A percentile compares a stretch with the other conserved stretches of the same genome.
These are phyloP conservation scores for Orbilia oligospora DNA, from an alignment of 2,329 filamentous ascomycete species.

Conservation along the genomic window DNA sequence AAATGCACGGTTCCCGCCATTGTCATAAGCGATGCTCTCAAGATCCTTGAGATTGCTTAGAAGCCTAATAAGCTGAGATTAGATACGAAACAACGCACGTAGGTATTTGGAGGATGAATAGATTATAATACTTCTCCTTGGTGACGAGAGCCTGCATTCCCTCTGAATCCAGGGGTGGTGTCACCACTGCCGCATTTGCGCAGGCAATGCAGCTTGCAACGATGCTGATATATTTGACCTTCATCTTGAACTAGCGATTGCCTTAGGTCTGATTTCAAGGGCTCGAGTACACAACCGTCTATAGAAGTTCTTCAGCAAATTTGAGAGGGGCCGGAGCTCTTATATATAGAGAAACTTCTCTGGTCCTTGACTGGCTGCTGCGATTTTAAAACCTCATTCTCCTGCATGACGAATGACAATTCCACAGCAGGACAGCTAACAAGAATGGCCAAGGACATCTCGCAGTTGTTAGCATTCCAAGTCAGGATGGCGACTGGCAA, in stretches of 20 bases:
- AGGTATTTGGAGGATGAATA: not conserved
- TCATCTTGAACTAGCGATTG: conserved; percentile 36
- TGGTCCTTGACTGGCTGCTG: not conserved
- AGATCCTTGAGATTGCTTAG: conserved; percentile 72
- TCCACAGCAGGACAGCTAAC: not conserved
- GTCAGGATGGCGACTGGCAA: conserved; percentile 16
- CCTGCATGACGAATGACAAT: conserved; percentile 13
- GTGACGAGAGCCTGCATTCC: conserved; percentile 68
- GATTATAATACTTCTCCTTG: conserved; percentile 65
- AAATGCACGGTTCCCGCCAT: conserved; percentile 75
- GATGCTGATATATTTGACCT: conserved; percentile 31
- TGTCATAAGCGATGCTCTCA: conserved; percentile 71
- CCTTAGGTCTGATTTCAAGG: not conserved
- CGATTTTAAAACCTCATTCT: not conserved
- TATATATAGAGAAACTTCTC: not conserved
- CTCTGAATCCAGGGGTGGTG: conserved; percentile 64
- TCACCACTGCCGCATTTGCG: conserved; percentile 31
- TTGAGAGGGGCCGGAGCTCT: not conserved
- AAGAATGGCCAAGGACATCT: conserved; percentile 25
- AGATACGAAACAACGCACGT: not conserved
- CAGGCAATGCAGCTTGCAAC: conserved; percentile 35
- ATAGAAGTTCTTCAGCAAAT: not conserved
- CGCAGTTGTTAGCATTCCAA: conserved; percentile 25
- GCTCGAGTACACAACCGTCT: not conserved
- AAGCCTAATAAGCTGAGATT: conserved; percentile 67